Evolutionary conservation across 2,329 filamentous ascomycete species (phyloP).

Genomic region (Cladosporium sp.): DNA sequence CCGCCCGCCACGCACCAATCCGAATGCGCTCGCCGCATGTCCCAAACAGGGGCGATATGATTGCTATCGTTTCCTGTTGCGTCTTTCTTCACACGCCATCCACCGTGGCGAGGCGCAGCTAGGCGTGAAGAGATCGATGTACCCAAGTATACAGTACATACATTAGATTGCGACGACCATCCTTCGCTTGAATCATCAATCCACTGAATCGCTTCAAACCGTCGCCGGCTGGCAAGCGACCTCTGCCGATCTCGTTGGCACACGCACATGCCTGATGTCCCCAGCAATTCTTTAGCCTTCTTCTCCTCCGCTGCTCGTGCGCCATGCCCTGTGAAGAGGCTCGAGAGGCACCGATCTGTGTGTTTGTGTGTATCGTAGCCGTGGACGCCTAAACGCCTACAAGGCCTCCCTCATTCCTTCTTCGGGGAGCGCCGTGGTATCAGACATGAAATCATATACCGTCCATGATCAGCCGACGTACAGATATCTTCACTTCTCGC

Average conservation of each 20-base stretch:
- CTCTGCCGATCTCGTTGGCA: neutral
- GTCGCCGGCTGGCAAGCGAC: neutral
- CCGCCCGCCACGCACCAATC: neutral
- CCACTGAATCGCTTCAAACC: neutral
- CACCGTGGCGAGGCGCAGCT: neutral
- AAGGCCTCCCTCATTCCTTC: neutral
- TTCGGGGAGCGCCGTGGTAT: neutral
- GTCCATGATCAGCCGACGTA: neutral
- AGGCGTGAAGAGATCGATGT: neutral
- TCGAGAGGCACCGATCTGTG: neutral
- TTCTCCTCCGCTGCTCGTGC: slow-evolving; percentile 9
- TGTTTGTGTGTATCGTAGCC: neutral
- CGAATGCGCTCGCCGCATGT: neutral
- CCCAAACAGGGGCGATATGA: neutral
- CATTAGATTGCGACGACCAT: neutral
- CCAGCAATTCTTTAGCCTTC: neutral
- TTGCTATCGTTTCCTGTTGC: neutral
- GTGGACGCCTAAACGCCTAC: slow-evolving; percentile 10
- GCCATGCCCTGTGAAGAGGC: neutral
- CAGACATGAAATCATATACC: neutral
- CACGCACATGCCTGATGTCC: neutral
- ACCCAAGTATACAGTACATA: neutral
- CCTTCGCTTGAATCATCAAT: neutral
- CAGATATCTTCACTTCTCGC: neutral
- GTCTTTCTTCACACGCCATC: neutral